Base-by-base conservation (phyloP, 768 basidiomycete genomes). In the Phanerochaete carnosa region DNA sequence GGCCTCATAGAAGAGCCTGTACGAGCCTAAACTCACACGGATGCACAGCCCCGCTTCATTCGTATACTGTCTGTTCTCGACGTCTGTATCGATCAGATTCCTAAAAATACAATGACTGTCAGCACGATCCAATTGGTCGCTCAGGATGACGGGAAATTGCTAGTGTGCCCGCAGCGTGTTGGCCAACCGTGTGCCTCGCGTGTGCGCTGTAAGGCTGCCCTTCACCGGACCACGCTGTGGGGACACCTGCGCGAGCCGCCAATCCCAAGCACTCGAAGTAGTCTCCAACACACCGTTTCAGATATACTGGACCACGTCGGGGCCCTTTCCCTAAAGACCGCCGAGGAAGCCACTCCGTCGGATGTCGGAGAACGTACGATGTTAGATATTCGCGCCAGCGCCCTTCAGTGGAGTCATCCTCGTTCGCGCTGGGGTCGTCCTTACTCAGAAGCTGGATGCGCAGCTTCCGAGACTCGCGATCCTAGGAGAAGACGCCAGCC, bases 371-470 rank as follows among this genome's bases (percentile, higher is more conserved):
- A 63, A 89, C 85, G 67, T 86, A 94, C 39, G 86, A 86, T 66
- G 86, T 84, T 60, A 88, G 75, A 66, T 94, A 92, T 69, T 84
- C 87, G 52, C 83, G 75, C 91, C 92, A 93, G 55, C 90, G 84
- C 46, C 76, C 78, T 16, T 73, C 60, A 35, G 78, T 66, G 12
- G 79, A 76, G 43, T 32, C 37, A 49, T 79, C 80, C 55, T 83
- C 82, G 25, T 80, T 80, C 50, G 84, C 77, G 65, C 88, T 92
- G 28, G 89, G 81, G 69, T 92, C 90, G 57, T 83, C 80, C 26
- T 77, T 49, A 28, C 83, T 80, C 60, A 89, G 77, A 54, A 92
- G 74, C 64, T 84, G 83, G 37, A 92, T 76, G 56, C 76, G 77
- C 74, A 92, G 81, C 58, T 71, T 78, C 73, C 81, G 84, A 64